A percentile compares a stretch with the other conserved stretches of the same genome.
Conservation (phyloP, 1,284 basidiomycete genomes). For the Ceratobasidium sp. region DNA sequence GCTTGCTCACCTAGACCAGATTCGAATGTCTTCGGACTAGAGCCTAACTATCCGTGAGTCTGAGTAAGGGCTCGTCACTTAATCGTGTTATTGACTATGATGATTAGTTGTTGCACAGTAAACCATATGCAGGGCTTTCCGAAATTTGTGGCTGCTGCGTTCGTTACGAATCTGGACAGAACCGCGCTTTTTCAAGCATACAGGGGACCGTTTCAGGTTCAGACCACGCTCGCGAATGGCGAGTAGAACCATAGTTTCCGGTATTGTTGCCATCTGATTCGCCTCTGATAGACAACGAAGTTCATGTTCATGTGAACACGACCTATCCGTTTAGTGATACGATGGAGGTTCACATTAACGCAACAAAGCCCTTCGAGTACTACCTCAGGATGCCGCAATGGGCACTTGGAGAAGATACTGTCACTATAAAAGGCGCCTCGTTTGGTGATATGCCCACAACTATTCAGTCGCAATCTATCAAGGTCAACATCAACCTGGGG, state of each 20-base stretch:
- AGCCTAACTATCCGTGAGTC: conserved; percentile 65
- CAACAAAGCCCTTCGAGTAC: conserved; percentile 21
- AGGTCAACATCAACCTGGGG: conserved; percentile 5
- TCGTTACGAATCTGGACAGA: conserved; percentile 13
- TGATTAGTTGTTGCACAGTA: conserved; percentile 22
- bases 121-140: conserved; percentile 39
- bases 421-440: neutral
- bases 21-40: conserved; percentile 70
- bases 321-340: conserved; percentile 25
- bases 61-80: neutral
- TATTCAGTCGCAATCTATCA: neutral
- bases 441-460: neutral
- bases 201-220: conserved; percentile 20
- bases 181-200: conserved; percentile 10
- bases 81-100: neutral
- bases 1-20: conserved; percentile 60
- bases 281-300: neutral
- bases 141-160: conserved; percentile 36
- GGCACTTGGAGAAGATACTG: conserved; percentile 4
- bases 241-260: neutral
- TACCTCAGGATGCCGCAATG: conserved; percentile 9
- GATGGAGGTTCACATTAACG: conserved; percentile 3
- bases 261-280: neutral
- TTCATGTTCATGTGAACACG: conserved; percentile 18
- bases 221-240: neutral